Base-by-base conservation (phyloP, 139 green algal species). In the Desmodesmus armatus region DNA sequence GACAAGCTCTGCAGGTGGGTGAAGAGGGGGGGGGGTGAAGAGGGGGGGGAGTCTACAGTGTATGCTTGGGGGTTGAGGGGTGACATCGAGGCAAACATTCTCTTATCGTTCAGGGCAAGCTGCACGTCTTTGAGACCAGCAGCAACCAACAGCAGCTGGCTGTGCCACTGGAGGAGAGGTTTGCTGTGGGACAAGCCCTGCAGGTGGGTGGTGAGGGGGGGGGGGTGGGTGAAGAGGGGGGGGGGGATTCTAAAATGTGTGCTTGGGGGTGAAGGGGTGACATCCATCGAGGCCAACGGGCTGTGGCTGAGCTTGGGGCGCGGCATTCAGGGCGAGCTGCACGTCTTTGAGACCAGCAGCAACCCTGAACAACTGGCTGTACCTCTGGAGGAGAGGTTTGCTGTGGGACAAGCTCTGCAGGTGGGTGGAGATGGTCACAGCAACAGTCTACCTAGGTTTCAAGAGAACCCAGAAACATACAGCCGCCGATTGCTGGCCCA, bases 71-170 rank as follows among this genome's bases (percentile, higher is more conserved):
- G 47, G 76, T 5, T 62, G 60, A 6, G 76, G 78, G 78, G 63
- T 84, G 0, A 39, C 19, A 19, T 84, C 29, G 63, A 41, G 2
- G 7, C 35, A 43, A 69, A 86, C 27, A 82, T 88, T 31, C 37
- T 91, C 9, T 94, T 90, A 91, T 15, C 94, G 53, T 92, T 27
- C 69, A 89, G 15, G 94, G 89, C 5, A 88, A 91, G 1, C 37
- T 94, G 60, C 58, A 90, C 27, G 47, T 87, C 6, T 79, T 95
- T 21, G 92, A 97, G 65, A 70, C 85, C 3, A 78, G 69, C 5
- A 35, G 75, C 9, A 79, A 88, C 43, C 89, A 83, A 0, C 21
- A 79, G 31, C 60, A 90, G 43, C 77, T 92, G 19, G 5, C 79
- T 5, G 43, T 85, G 27, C 21, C 23, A 6, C 69, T 93, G 2